A percentile compares a stretch with the other conserved stretches of the same genome.
Evolutionary conservation across 2,329 filamentous ascomycete genomes (phyloP).

Genomic region (Hymenoscyphus infarciens): DNA sequence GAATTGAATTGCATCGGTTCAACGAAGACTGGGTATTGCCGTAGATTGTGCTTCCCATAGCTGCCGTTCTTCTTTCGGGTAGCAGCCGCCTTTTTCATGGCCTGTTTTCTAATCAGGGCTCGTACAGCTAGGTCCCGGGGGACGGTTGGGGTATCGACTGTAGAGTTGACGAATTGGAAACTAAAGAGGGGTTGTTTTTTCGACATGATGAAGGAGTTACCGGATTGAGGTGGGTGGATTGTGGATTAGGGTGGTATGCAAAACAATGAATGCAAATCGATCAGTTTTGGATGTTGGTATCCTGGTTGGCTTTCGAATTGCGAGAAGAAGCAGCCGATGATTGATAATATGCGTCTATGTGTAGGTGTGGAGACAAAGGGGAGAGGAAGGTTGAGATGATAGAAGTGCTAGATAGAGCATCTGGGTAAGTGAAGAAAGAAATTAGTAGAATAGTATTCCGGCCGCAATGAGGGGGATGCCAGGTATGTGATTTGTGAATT

Average conservation of each 20-base stretch:
- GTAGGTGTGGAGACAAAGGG: too few species aligned
- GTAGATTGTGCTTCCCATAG: conserved; percentile 35
- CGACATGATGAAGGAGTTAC: conserved; percentile 5
- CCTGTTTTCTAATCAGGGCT: conserved; percentile 38
- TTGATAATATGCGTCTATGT: too few species aligned
- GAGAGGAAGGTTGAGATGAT: too few species aligned
- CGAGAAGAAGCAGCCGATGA: too few species aligned
- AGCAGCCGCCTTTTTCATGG: conserved; percentile 38
- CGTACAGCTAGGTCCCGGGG: conserved; percentile 26
- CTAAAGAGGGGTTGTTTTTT: conserved; percentile 14
- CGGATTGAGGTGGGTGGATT: background rate
- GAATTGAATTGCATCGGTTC: background rate
- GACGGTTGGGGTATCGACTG: conserved; percentile 22
- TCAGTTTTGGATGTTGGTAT: background rate
- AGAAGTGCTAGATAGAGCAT: too few species aligned
- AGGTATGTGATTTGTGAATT: too few species aligned
- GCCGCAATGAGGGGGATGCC: too few species aligned
- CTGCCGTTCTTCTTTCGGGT: conserved; percentile 33
- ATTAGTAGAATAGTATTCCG: too few species aligned
- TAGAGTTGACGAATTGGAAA: conserved; percentile 32
- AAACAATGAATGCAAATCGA: background rate
- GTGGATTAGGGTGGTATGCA: too few species aligned
- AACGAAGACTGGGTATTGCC: conserved; percentile 31
- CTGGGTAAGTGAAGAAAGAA: too few species aligned
- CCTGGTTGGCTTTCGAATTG: background rate